phyloP scores from a whole-genome alignment of 305 asterid species.

The Plantago rigida region DNA sequence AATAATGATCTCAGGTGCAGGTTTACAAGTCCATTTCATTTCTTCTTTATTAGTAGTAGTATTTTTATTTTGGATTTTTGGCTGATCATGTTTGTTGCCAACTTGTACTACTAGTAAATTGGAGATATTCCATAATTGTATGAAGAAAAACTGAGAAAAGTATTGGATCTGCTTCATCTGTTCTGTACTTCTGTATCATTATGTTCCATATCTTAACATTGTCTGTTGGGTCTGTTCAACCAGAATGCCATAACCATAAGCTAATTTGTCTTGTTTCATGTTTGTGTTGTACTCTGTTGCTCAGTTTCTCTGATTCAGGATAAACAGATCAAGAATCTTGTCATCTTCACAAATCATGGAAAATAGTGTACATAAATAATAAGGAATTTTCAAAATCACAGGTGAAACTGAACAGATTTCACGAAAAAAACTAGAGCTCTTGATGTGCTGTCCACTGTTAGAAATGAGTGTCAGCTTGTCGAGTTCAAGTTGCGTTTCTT shows the following conservation, averaged over 20 bases:
- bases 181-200: too few relatives aligned
- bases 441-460: neutral
- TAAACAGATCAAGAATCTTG: too few relatives aligned
- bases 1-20: neutral
- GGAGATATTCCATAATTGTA: constrained; percentile 1
- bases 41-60: constrained; percentile 6
- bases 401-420: constrained; percentile 3
- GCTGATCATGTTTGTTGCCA: constrained; percentile 3
- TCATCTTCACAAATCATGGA: neutral
- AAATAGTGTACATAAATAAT: constrained; percentile 4
- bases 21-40: constrained; percentile 3
- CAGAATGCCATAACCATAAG: too few relatives aligned
- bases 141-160: neutral
- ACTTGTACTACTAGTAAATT: constrained; percentile 14
- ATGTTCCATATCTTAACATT: too few relatives aligned
- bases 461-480: constrained; percentile 5
- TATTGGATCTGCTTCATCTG: too few relatives aligned
- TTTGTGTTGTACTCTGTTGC: neutral
- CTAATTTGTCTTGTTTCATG: too few relatives aligned
- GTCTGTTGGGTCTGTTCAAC: too few relatives aligned
- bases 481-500: constrained; percentile 9
- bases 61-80: neutral
- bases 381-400: constrained; percentile 1
- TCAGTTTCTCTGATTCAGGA: too few relatives aligned
- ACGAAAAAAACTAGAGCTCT: neutral